phyloP scores from a whole-genome alignment of 768 basidiomycete genomes.

The Cystofilobasidium bisporidii region DNA sequence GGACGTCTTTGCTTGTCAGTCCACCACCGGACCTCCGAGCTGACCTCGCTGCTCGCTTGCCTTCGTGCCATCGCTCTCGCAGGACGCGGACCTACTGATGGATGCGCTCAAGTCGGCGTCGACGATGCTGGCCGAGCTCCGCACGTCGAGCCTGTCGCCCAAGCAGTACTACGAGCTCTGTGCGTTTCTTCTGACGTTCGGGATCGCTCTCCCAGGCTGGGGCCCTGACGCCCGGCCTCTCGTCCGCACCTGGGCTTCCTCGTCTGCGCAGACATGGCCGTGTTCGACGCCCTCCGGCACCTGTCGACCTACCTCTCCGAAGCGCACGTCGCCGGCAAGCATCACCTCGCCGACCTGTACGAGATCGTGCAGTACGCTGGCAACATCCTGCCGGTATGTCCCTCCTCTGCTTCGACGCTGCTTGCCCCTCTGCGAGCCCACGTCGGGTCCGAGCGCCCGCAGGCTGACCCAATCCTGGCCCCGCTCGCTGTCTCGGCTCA shows the following conservation, averaged over 20 bases:
- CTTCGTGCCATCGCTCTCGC: slow-evolving; percentile 20
- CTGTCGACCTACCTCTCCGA: slow-evolving; percentile 95
- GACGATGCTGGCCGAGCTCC: slow-evolving; percentile 89
- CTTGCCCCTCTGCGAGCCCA: too few species aligned
- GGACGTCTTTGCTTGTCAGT: too few species aligned
- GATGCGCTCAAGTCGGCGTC: slow-evolving; percentile 95
- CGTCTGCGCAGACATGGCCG: slow-evolving; percentile 71
- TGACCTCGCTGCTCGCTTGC: slow-evolving; percentile 19
- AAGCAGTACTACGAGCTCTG: slow-evolving; percentile 99
- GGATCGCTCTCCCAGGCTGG: background rate
- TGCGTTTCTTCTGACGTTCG: slow-evolving; percentile 42
- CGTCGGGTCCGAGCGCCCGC: too few species aligned
- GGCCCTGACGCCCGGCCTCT: too few species aligned
- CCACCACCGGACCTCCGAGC: too few species aligned
- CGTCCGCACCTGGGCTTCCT: too few species aligned
- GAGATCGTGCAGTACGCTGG: slow-evolving; percentile 88
- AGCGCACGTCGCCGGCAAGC: slow-evolving; percentile 78
- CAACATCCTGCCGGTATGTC: slow-evolving; percentile 27
- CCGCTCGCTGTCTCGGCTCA: background rate
- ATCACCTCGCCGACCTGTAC: slow-evolving; percentile 96
- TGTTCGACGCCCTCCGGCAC: slow-evolving; percentile 91
- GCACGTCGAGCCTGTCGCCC: slow-evolving; percentile 75
- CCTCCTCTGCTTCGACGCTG: background rate
- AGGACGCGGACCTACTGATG: slow-evolving; percentile 97
- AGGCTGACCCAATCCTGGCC: too few species aligned